These are phyloP conservation scores for Alternaria sp. DNA, from an alignment of 2,329 filamentous ascomycete genomes.

Conservation along the genomic window DNA sequence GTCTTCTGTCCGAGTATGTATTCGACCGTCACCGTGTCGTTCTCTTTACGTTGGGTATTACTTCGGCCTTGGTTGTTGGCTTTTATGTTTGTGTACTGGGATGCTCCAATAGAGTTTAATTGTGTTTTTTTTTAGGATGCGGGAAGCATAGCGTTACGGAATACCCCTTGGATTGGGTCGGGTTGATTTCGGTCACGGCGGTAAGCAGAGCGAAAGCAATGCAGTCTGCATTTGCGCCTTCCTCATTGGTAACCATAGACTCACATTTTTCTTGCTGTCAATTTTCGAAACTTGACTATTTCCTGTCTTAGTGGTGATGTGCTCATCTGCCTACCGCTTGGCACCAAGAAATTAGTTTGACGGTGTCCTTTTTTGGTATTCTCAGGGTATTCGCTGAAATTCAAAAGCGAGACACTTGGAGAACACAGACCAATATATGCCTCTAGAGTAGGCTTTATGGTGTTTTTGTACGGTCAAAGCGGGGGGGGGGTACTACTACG, in stretches of 20 bases:
- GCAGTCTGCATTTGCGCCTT: slow-evolving; percentile 2
- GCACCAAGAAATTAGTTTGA: background rate
- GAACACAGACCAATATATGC: background rate
- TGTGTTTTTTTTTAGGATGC: slow-evolving; percentile 5
- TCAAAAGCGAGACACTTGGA: background rate
- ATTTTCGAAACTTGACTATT: background rate
- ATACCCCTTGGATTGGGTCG: slow-evolving; percentile 16
- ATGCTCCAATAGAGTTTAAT: slow-evolving; percentile 8
- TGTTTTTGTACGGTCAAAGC: background rate
- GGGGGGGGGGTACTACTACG: background rate
- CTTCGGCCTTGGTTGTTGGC: slow-evolving; percentile 6
- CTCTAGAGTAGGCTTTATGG: background rate
- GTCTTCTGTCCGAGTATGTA: background rate
- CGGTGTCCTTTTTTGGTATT: no score
- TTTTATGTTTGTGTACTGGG: slow-evolving; percentile 16
- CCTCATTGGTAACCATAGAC: slow-evolving; percentile 12
- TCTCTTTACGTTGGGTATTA: slow-evolving; percentile 4
- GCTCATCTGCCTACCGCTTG: background rate
- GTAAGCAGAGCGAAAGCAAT: slow-evolving; percentile 9
- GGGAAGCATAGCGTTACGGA: slow-evolving; percentile 26
- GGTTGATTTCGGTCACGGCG: slow-evolving; percentile 10
- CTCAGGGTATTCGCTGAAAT: no score
- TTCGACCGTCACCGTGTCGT: background rate
- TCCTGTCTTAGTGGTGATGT: background rate
- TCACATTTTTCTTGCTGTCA: background rate